Evolutionary conservation across 2,329 filamentous ascomycete species (phyloP).

Genomic region (Aspergillus transmontanensis): DNA sequence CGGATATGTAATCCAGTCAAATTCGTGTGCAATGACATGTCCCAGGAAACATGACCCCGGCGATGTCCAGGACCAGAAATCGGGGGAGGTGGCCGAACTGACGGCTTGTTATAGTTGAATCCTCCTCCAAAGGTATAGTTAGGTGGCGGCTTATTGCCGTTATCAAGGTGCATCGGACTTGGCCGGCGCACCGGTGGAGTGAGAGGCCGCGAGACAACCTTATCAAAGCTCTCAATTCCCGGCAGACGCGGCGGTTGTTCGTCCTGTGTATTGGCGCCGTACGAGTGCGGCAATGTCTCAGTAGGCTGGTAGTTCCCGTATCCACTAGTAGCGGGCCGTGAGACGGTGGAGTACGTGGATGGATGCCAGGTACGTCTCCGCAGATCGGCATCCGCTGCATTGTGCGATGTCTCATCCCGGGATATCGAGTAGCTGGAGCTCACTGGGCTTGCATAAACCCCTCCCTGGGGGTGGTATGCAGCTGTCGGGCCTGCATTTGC

Average conservation of each 20-base stretch:
- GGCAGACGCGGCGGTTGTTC: conserved; percentile 71
- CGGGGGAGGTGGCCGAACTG: conserved; percentile 42
- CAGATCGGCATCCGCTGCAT: conserved; percentile 70
- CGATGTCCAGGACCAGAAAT: conserved; percentile 49
- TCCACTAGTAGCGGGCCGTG: conserved; percentile 68
- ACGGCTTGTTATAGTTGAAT: conserved; percentile 38
- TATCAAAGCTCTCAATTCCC: conserved; percentile 90
- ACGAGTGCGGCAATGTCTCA: conserved; percentile 60
- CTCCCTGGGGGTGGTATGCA: conserved; percentile 59
- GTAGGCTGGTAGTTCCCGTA: conserved; percentile 76
- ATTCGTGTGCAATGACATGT: conserved; percentile 49
- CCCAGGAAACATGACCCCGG: conserved; percentile 52
- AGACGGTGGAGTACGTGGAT: conserved; percentile 64
- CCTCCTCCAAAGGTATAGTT: conserved; percentile 34
- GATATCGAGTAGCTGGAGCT: conserved; percentile 58
- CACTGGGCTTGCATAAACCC: conserved; percentile 68
- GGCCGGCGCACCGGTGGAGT: conserved; percentile 66
- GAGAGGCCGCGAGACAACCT: conserved; percentile 59
- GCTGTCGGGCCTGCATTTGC: conserved; percentile 59
- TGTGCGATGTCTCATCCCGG: conserved; percentile 36
- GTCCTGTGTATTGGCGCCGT: conserved; percentile 55
- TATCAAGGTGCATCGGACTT: conserved; percentile 78
- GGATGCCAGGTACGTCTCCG: conserved; percentile 90
- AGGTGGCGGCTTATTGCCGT: conserved; percentile 41
- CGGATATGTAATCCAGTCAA: conserved; percentile 47